Percentiles rank a stretch among this genome's conserved stretches.
Conservation (phyloP, 2,329 filamentous ascomycete species). For the Claviceps monticola region DNA sequence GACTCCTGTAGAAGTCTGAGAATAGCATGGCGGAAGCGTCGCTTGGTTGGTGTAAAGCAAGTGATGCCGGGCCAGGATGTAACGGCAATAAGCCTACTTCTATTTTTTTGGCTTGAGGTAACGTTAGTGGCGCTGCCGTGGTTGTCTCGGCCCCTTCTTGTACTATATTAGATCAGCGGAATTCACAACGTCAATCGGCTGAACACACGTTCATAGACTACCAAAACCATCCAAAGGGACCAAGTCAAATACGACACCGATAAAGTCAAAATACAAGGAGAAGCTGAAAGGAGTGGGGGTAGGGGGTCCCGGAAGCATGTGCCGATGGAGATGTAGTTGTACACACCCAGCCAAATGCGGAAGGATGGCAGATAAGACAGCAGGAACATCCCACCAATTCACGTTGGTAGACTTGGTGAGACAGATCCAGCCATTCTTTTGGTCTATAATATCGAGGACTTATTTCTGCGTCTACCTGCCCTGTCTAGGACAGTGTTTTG, state of each 20-base stretch:
- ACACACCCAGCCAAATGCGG: constrained; percentile 2
- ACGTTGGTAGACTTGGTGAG: neutral
- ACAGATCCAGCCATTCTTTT: neutral
- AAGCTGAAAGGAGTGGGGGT: neutral
- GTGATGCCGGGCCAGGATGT: neutral
- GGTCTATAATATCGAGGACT: neutral
- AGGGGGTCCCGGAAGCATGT: neutral
- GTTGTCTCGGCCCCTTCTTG: neutral
- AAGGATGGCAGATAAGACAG: constrained; percentile 2
- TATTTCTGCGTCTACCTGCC: neutral
- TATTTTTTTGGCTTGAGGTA: neutral
- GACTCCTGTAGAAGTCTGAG: constrained; percentile 44
- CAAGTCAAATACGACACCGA: too few relatives aligned
- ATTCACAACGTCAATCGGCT: neutral
- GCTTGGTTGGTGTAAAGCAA: neutral
- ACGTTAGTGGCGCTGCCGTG: neutral
- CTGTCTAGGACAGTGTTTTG: neutral
- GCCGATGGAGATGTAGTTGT: neutral
- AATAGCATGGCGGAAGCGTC: constrained; percentile 33
- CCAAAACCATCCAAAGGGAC: neutral
- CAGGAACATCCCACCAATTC: neutral
- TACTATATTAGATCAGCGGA: neutral
- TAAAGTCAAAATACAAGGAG: neutral
- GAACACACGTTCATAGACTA: neutral
- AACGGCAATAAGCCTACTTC: neutral